Evolutionary conservation across 202 grass and related monocot genomes (phyloP), one percentile per base, ranked within the genome.

Genomic region (Brachypodium distachyon): DNA sequence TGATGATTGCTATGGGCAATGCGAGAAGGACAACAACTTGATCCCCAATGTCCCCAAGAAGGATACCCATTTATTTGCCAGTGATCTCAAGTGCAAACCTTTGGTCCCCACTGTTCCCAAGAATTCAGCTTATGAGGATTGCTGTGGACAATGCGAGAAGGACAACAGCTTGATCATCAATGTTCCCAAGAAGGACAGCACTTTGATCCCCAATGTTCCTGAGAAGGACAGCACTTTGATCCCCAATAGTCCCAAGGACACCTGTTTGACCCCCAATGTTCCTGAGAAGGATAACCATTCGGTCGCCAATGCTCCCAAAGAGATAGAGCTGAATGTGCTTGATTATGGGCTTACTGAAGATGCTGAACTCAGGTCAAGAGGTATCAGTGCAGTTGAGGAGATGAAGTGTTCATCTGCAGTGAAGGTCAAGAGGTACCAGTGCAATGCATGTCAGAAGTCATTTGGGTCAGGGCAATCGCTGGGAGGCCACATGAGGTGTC

Each of bases 401-500:
- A 23, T 57, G 22, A 79, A 85, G 57, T 66, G 21, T 27, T 58
- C 75, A 25, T 21, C 59, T 79, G 58, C 74, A 23, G 5, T 57
- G 66, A 55, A 78, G 27, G 39, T 13, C 14, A 84, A 84, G 56
- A 72, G 27, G 7, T 19, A 84, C 57, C 4, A 26, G 7, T 84
- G 74, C 59, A 58, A 49, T 46, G 50, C 60, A 21, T 85, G 82
- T 72, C 37, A 36, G 61, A 84, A 84, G 65, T 44, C 34, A 62
- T 43, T 78, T 62, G 28, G 73, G 14, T 78, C 82, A 62, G 74
- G 65, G 9, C 25, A 42, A 7, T 73, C 74, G 40, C 70, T 72
- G 46, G 82, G 74, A 78, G 65, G 82, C 55, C 82, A 84, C 74
- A 84, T 77, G 73, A 77, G 64, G 43, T 25, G 16, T 6, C 73